A percentile compares a stretch with the other conserved stretches of the same genome.
Conservation (phyloP, 768 basidiomycete genomes). For the Neoboletus magnificus region DNA sequence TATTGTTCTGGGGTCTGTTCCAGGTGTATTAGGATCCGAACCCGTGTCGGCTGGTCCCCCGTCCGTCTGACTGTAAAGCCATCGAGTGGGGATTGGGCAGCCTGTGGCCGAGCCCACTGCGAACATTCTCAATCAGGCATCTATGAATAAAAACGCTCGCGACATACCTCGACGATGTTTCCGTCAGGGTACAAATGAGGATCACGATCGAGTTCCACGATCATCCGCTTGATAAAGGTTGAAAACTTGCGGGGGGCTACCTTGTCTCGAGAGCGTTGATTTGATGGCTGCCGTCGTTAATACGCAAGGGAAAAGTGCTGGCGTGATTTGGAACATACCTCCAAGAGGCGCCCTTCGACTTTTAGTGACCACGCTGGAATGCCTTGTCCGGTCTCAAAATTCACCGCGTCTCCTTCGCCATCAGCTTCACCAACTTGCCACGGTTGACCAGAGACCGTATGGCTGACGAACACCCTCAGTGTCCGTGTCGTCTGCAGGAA, state of each 20-base stretch:
- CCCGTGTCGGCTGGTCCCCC: constrained; percentile 74
- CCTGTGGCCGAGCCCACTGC: constrained; percentile 63
- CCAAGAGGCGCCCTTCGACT: constrained; percentile 83
- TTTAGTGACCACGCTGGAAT: constrained; percentile 88
- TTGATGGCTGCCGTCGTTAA: constrained; percentile 43
- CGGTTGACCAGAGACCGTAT: constrained; percentile 78
- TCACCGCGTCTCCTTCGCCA: constrained; percentile 36
- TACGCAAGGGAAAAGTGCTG: not conserved
- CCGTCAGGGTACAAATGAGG: constrained; percentile 75
- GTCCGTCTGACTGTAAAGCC: constrained; percentile 83
- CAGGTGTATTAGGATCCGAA: constrained; percentile 80
- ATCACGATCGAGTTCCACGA: constrained; percentile 87
- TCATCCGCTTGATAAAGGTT: constrained; percentile 76
- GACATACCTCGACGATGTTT: constrained; percentile 81
- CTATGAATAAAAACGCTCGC: not conserved
- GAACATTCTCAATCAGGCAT: not conserved
- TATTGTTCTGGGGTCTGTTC: constrained; percentile 87
- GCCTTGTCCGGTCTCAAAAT: constrained; percentile 82
- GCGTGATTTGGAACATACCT: constrained; percentile 43
- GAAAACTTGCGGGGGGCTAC: constrained; percentile 74
- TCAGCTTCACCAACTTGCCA: constrained; percentile 66
- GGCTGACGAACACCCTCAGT: constrained; percentile 81
- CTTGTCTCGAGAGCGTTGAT: constrained; percentile 63
- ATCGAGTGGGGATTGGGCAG: constrained; percentile 62
- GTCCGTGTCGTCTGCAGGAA: constrained; percentile 71